phyloP scores from a whole-genome alignment of 2,329 filamentous ascomycete species.

The Trichoderma sp. region DNA sequence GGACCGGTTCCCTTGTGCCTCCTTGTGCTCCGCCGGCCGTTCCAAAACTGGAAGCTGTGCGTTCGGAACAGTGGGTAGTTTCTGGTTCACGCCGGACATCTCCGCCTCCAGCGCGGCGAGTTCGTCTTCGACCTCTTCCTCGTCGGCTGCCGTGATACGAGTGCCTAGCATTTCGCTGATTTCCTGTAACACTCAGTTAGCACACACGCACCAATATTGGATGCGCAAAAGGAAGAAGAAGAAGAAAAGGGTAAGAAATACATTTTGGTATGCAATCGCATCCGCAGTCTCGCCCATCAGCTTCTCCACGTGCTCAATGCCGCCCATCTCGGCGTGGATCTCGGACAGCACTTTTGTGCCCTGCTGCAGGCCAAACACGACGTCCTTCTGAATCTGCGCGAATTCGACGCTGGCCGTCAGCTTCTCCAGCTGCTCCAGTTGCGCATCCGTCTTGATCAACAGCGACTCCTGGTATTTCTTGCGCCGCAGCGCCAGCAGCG shows the following conservation, averaged over 20 bases:
- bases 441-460: constrained; percentile 82
- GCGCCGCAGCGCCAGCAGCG: constrained; percentile 81
- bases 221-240: background rate
- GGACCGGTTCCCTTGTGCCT: constrained; percentile 24
- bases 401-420: constrained; percentile 90
- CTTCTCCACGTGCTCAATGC: constrained; percentile 89
- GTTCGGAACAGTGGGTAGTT: constrained; percentile 33
- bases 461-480: constrained; percentile 97
- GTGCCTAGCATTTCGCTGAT: constrained; percentile 87
- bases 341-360: constrained; percentile 84
- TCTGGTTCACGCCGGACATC: constrained; percentile 26
- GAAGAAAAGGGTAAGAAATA: constrained; percentile 31
- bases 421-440: constrained; percentile 90
- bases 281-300: constrained; percentile 90
- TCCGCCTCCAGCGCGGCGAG: constrained; percentile 70
- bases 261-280: constrained; percentile 85
- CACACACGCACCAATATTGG: background rate
- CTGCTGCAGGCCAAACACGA: constrained; percentile 87
- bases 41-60: constrained; percentile 34
- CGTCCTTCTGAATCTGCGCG: constrained; percentile 93
- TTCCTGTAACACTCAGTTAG: constrained; percentile 56
- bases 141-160: constrained; percentile 87
- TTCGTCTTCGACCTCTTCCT: constrained; percentile 97
- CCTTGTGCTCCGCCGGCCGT: constrained; percentile 21
- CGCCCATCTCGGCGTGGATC: constrained; percentile 95